Base-by-base conservation (phyloP, 129 eudicot species). In the Apium graveolens region DNA sequence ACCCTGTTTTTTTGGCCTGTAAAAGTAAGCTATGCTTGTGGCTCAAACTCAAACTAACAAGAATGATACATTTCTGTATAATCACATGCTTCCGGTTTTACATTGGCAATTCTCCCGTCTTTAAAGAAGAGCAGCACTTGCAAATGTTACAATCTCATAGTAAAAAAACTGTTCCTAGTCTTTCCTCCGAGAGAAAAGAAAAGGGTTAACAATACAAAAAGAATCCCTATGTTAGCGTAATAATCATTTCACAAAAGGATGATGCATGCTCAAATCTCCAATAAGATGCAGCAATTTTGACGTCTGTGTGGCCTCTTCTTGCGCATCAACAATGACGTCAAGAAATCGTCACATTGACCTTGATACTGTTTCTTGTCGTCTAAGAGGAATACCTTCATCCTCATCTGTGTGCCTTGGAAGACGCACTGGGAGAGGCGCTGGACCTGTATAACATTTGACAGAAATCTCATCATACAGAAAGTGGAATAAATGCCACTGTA, bases 331-430 rank as follows among this genome's bases (percentile, higher is more conserved):
- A 46, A 79, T 44, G 45, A 78, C 39, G 35, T n/a, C 51, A 57
- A 48, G 48, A 66, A 79, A 73, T 37, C 66, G 82, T 70, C 78
- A 89, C 32, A 88, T 80, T 37, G 85, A 84, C 82, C 92, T 91
- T 78, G 37, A 45, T 12, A 31, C 5, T 10, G 95, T 80, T 73
- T 91, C 98, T 43, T 89, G 93, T 85, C 97, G 82, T 79, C 89
- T 89, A 45, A 93, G 87, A 55, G 98, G 98, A 63, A 91, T 85
- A 43, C 97, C 93, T 83, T 93, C 98, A 65, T 88, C 97, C 74
- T 82, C 98, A 43, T 85, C 93, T 48, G 82, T 70, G 74, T 91
- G 91, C 84, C 91, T 93, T 1, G 86, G 85, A 51, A 87, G 78
- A 78, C 85, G 82, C 74, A 81, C 66, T 26, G 95, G 70, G 32